Evolutionary conservation across 2,329 filamentous ascomycete species (phyloP).

Genomic region (Grosmannia huntii): DNA sequence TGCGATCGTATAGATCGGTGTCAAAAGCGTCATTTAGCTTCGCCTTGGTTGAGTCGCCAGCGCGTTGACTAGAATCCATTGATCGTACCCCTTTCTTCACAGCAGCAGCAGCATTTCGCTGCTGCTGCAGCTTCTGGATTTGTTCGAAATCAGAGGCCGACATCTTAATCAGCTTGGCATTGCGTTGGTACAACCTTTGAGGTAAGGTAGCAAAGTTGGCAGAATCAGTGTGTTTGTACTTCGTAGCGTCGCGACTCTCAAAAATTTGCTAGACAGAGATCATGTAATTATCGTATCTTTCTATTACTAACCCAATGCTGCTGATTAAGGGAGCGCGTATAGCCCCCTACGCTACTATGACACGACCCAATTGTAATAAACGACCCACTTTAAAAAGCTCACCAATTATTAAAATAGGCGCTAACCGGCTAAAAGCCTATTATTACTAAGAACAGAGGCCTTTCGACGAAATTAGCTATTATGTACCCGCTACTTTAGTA

Average conservation of each 20-base stretch:
- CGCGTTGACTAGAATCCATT: constrained; percentile 67
- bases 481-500: no score
- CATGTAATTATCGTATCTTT: neutral
- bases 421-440: no score
- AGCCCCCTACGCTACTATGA: no score
- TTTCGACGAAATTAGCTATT: no score
- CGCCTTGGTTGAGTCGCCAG: constrained; percentile 75
- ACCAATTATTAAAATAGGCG: no score
- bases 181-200: neutral
- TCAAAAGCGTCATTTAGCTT: constrained; percentile 85
- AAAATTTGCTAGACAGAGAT: neutral
- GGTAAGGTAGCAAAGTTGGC: neutral
- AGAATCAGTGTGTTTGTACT: neutral
- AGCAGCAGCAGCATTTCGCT: constrained; percentile 73
- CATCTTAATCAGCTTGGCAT: constrained; percentile 30
- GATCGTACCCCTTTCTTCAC: constrained; percentile 71
- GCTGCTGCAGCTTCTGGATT: constrained; percentile 78
- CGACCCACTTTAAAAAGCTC: no score
- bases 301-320: neutral
- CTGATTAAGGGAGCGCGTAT: no score
- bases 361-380: no score
- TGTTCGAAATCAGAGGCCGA: constrained; percentile 76
- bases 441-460: no score
- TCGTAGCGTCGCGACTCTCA: neutral
- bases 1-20: constrained; percentile 69